phyloP scores from a whole-genome alignment of 768 basidiomycete genomes.

The Lactifluus piperatus region DNA sequence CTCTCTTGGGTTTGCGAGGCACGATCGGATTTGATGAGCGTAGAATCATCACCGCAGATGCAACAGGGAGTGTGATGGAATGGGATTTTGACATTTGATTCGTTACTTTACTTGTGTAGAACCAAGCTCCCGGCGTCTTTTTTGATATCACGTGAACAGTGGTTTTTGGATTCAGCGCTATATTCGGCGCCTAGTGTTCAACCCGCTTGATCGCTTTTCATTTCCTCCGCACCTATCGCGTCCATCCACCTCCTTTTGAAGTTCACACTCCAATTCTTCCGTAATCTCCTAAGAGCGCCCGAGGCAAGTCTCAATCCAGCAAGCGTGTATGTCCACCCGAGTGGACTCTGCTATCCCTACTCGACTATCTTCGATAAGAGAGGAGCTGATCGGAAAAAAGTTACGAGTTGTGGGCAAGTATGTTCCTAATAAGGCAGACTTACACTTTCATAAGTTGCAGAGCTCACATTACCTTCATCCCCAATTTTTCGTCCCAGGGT shows the following conservation, averaged over 20 bases:
- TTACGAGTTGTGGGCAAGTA: conserved; percentile 20
- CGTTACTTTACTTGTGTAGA: not conserved
- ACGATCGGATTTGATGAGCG: conserved; percentile 67
- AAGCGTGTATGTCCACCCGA: conserved; percentile 7
- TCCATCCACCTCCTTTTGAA: not conserved
- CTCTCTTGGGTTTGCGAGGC: conserved; percentile 23
- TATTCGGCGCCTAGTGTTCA: not conserved
- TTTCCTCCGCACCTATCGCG: not conserved
- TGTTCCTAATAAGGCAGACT: not conserved
- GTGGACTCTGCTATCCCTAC: conserved; percentile 16
- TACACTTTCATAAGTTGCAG: not conserved
- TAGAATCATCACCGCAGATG: conserved; percentile 46
- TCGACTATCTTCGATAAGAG: conserved; percentile 13
- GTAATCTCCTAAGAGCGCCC: not conserved
- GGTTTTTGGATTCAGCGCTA: too few relatives aligned
- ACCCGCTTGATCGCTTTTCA: too few relatives aligned
- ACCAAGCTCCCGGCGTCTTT: not conserved
- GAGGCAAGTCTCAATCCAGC: not conserved
- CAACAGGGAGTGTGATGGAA: conserved; percentile 32
- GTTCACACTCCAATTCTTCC: not conserved
- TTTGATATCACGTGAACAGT: not conserved
- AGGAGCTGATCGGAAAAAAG: conserved; percentile 18
- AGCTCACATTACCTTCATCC: not conserved
- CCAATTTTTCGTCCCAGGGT: conserved; percentile 6
- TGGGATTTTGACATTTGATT: conserved; percentile 51